A percentile compares a stretch with the other conserved stretches of the same genome.
These are phyloP conservation scores for Linnemannia elongata DNA, from an alignment of 192 early-diverging fungal species.

Conservation along the genomic window DNA sequence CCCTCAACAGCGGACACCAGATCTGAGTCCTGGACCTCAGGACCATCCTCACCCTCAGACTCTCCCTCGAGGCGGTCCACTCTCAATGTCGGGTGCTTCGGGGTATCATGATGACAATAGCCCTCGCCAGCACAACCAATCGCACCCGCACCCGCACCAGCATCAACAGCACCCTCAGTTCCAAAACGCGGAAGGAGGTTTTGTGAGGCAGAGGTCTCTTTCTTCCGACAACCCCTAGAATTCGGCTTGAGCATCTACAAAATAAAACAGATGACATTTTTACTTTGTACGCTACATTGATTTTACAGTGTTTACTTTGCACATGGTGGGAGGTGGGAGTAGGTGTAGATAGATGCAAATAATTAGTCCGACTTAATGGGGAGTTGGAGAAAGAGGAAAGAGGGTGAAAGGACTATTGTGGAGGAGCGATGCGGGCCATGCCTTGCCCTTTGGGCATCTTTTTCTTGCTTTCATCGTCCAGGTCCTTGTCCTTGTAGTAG, in stretches of 20 bases:
- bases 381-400: no score
- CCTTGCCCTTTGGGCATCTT: slow-evolving; percentile 65
- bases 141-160: not conserved
- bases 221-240: not conserved
- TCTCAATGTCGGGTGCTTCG: not conserved
- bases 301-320: no score
- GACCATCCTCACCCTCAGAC: not conserved
- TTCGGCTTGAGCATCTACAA: no score
- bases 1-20: slow-evolving; percentile 3
- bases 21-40: not conserved
- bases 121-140: not conserved
- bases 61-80: no score
- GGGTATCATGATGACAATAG: not conserved
- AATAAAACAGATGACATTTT: no score
- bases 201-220: not conserved
- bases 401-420: not conserved
- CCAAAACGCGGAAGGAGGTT: not conserved
- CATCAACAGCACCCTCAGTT: not conserved
- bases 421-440: slow-evolving; percentile 42
- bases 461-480: slow-evolving; percentile 70
- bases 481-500: slow-evolving; percentile 80
- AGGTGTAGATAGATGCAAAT: not conserved
- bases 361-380: not conserved
- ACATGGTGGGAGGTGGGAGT: not conserved
- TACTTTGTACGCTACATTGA: no score